Evolutionary conservation across 2,329 filamentous ascomycete species (phyloP).

Genomic region (Botrytis cinerea): DNA sequence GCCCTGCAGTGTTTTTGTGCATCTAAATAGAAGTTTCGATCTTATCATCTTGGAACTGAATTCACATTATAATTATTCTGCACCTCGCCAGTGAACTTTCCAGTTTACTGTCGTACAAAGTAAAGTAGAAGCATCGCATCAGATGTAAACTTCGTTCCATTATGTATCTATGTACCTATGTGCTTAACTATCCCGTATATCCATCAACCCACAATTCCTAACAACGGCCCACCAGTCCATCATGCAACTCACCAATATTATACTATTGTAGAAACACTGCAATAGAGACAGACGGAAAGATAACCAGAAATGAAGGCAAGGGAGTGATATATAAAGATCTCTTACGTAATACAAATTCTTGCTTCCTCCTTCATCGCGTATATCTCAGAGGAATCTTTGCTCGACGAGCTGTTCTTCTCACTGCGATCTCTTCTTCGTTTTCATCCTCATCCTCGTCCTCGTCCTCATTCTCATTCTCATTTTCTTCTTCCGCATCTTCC

Average conservation of each 20-base stretch:
- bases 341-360: not conserved
- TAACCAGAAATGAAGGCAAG: not conserved
- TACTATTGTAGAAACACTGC: not conserved
- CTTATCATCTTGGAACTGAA: too few relatives aligned
- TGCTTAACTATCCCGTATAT: not conserved
- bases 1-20: not conserved
- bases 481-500: not conserved
- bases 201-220: not conserved
- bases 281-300: not conserved
- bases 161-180: not conserved
- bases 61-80: too few relatives aligned
- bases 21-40: not conserved
- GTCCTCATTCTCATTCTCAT: not conserved
- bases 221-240: not conserved
- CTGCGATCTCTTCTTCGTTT: not conserved
- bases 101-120: not conserved
- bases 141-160: not conserved
- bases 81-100: not conserved
- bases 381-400: constrained; percentile 11
- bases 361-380: not conserved
- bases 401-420: constrained; percentile 1
- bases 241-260: not conserved
- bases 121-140: not conserved
- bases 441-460: not conserved
- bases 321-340: not conserved